Base-by-base conservation (phyloP, 768 basidiomycete species). In the Pleurotus salmoneostramineus region DNA sequence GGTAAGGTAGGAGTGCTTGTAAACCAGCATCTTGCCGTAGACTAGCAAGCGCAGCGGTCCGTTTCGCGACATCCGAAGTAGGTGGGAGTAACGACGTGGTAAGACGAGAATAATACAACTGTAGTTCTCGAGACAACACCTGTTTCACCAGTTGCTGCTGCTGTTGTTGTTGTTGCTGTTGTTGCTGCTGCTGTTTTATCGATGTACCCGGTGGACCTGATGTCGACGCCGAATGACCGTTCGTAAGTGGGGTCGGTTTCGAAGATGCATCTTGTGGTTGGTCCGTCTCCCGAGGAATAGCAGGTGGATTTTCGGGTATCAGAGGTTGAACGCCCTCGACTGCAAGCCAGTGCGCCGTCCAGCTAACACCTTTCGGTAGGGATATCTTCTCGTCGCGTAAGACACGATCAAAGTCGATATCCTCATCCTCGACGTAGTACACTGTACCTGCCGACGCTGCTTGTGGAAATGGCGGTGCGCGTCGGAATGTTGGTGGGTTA, bases 301-400 rank as follows among this genome's bases (percentile, higher is more conserved):
- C 86, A n/a, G 92, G 89, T 0, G 95, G 95, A 69, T 98, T 98
- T 68, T 97, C 93, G 10, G 93, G 92, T 50, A 96, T 91, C n/a
- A 93, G 82, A 0, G 96, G 95, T 66, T 98, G 97, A 10, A 99
- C 91, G 27, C 97, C 97, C 65, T 99, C 97, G 40, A 99, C 94
- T 0, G 95, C 95, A 34, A 99, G 80, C 97, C 97, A 99, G 68
- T 99, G 97, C 2, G 97, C 95, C 0, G 87, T 89, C 88, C 92
- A 95, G 63, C 79, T 85, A 56, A 91, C 86, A 43, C 87, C 88
- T 64, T 88, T 87, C 0, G 93, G 92, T 6, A 95, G 72, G 1
- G 82, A 77, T 36, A 94, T 86, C 70, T 94, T 89, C 69, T 93
- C 92, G 65, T 93, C 91, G 56, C 91, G 83, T 43, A 98, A 72